phyloP scores from a whole-genome alignment of 176 grass and related monocot species.

The Poa annua region DNA sequence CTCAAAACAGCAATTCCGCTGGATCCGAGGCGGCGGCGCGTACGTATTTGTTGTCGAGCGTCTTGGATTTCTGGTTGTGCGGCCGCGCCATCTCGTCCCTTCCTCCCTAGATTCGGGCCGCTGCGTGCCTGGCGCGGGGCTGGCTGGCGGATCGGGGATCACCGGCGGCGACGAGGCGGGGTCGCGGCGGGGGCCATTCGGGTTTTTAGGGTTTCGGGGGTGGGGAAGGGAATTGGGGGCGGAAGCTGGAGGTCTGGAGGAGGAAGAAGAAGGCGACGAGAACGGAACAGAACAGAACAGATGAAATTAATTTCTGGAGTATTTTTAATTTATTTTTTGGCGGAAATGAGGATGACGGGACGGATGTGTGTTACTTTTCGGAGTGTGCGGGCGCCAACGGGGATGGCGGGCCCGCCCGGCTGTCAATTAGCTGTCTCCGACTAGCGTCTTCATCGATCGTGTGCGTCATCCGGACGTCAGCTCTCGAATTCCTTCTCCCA shows the following conservation, averaged over 20 bases:
- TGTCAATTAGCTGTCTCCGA: conserved; percentile 69
- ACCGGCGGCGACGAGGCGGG: background rate
- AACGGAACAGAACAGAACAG: background rate
- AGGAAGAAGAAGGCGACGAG: conserved; percentile 30
- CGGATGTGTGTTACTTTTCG: background rate
- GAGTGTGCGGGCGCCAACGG: conserved; percentile 51
- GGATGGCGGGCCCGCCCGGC: conserved; percentile 9
- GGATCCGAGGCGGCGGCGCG: conserved; percentile 50
- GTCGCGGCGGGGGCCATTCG: conserved; percentile 40
- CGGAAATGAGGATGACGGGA: background rate
- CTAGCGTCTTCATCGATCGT: background rate
- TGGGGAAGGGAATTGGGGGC: conserved; percentile 44
- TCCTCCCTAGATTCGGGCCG: conserved; percentile 28
- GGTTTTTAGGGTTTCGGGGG: conserved; percentile 50
- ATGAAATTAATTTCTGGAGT: background rate
- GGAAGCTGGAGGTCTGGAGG: conserved; percentile 29
- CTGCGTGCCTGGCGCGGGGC: background rate
- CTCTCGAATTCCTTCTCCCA: background rate
- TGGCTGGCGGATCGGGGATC: conserved; percentile 30
- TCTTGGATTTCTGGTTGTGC: conserved; percentile 85
- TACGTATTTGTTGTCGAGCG: conserved; percentile 99
- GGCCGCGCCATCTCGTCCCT: conserved; percentile 64
- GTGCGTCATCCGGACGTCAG: background rate
- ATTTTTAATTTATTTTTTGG: conserved; percentile 13
- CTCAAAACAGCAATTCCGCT: conserved; percentile 36